phyloP scores from a whole-genome alignment of 1,284 basidiomycete species.

The Butyriboletus pseudospeciosus region DNA sequence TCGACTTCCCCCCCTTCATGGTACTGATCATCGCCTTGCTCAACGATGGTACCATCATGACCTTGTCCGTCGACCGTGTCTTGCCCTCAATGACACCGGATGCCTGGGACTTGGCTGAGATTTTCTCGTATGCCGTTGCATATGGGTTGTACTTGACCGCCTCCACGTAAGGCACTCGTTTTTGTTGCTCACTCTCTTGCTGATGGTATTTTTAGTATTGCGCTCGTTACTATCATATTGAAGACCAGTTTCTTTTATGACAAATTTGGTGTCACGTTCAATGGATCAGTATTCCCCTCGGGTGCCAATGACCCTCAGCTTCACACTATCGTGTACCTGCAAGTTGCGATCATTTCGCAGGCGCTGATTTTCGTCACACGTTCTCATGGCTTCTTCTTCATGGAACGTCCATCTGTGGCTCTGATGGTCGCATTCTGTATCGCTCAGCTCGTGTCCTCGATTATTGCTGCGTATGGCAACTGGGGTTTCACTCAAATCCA shows the following conservation, averaged over 20 bases:
- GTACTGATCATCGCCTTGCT: constrained; percentile 94
- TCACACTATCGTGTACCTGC: constrained; percentile 80
- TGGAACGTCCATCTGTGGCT: constrained; percentile 91
- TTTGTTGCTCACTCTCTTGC: constrained; percentile 2
- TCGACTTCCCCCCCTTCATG: constrained; percentile 99
- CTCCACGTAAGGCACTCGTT: constrained; percentile 66
- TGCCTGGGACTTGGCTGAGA: constrained; percentile 94
- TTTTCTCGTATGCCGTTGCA: constrained; percentile 91
- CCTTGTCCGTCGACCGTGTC: constrained; percentile 94
- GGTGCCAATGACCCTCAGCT: constrained; percentile 71
- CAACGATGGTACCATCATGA: constrained; percentile 99
- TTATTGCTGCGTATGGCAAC: constrained; percentile 90
- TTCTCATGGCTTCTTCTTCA: constrained; percentile 96
- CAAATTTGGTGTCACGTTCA: constrained; percentile 74
- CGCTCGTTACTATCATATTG: constrained; percentile 80
- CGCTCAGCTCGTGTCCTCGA: constrained; percentile 90
- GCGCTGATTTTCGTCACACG: constrained; percentile 97
- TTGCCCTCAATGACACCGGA: constrained; percentile 89
- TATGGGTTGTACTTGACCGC: constrained; percentile 91
- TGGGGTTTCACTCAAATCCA: constrained; percentile 86
- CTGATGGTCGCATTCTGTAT: constrained; percentile 87
- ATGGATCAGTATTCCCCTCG: constrained; percentile 38
- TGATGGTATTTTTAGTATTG: constrained; percentile 46
- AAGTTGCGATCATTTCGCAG: constrained; percentile 97
- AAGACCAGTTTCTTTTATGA: constrained; percentile 87